Evolutionary conservation across 2,329 filamentous ascomycete species (phyloP).

Genomic region (Chalaropsis ovoidea): DNA sequence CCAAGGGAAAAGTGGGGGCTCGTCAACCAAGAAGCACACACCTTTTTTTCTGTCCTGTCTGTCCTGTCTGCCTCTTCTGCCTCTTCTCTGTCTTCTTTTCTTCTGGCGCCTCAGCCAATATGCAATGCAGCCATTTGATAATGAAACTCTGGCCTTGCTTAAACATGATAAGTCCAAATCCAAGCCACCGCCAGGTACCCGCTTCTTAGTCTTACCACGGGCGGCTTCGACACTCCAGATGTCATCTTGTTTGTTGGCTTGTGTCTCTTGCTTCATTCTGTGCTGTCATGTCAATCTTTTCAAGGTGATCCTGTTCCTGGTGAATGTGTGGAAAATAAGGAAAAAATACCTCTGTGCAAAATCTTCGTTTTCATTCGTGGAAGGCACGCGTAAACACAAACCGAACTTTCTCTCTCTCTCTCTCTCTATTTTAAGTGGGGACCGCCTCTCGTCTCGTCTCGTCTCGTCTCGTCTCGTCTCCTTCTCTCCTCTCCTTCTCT

Average conservation of each 20-base stretch:
- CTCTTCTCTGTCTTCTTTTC: neutral
- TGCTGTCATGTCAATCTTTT: too few relatives aligned
- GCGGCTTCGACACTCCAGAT: too few relatives aligned
- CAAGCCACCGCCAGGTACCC: neutral
- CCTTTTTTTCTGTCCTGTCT: neutral
- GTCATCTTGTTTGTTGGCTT: too few relatives aligned
- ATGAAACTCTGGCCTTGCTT: slow-evolving; percentile 2
- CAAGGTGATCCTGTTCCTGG: too few relatives aligned
- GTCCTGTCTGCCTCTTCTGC: neutral
- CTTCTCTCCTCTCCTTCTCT: neutral
- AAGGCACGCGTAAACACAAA: neutral
- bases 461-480: neutral
- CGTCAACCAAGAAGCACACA: too few relatives aligned
- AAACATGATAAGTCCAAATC: neutral
- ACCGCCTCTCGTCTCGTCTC: neutral
- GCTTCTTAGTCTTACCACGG: neutral
- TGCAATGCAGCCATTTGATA: slow-evolving; percentile 4
- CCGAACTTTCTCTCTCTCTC: neutral
- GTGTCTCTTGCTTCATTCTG: too few relatives aligned
- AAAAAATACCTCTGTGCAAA: neutral
- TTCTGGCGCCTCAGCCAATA: neutral
- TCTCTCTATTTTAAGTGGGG: neutral
- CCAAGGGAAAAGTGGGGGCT: neutral
- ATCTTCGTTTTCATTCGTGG: neutral
- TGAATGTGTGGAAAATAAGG: too few relatives aligned